These are phyloP conservation scores for Clonostachys solani DNA, from an alignment of 2,329 filamentous ascomycete species.

Conservation along the genomic window DNA sequence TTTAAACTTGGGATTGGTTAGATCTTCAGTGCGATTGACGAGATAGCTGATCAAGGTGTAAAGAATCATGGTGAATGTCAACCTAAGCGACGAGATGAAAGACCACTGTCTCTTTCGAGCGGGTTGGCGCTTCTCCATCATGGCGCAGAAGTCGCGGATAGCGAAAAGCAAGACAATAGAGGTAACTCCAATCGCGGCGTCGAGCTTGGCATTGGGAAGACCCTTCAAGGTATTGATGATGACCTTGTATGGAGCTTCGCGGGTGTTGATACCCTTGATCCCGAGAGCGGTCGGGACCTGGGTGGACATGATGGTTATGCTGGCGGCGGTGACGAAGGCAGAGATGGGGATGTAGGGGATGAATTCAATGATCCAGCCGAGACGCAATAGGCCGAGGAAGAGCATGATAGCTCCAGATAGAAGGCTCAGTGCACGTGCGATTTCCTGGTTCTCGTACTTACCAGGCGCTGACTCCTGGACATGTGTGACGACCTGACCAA, in stretches of 20 bases:
- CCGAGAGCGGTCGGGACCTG: constrained; percentile 40
- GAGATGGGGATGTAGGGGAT: constrained; percentile 45
- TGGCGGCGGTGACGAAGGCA: constrained; percentile 45
- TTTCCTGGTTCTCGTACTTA: constrained; percentile 27
- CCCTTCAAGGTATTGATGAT: constrained; percentile 35
- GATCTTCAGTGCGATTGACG: constrained; percentile 49
- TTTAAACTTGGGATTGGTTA: constrained; percentile 49
- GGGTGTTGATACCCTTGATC: constrained; percentile 35
- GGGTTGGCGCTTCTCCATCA: constrained; percentile 57
- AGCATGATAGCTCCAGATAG: constrained; percentile 38
- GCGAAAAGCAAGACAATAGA: constrained; percentile 63
- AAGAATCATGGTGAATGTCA: constrained; percentile 71
- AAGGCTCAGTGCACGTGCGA: constrained; percentile 38
- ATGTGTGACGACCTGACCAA: constrained; percentile 37
- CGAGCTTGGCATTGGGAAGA: constrained; percentile 43
- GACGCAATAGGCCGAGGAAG: constrained; percentile 37
- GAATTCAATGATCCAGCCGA: constrained; percentile 47
- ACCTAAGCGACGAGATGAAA: constrained; percentile 69
- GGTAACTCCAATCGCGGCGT: constrained; percentile 69
- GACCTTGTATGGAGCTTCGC: constrained; percentile 37
- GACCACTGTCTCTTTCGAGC: constrained; percentile 61
- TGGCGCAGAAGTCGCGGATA: constrained; percentile 56
- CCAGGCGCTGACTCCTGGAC: constrained; percentile 27
- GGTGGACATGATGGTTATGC: constrained; percentile 44
- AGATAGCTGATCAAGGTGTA: constrained; percentile 72